Conservation (phyloP, 2,329 filamentous ascomycete species). For the Berkeleyomyces basicola region DNA sequence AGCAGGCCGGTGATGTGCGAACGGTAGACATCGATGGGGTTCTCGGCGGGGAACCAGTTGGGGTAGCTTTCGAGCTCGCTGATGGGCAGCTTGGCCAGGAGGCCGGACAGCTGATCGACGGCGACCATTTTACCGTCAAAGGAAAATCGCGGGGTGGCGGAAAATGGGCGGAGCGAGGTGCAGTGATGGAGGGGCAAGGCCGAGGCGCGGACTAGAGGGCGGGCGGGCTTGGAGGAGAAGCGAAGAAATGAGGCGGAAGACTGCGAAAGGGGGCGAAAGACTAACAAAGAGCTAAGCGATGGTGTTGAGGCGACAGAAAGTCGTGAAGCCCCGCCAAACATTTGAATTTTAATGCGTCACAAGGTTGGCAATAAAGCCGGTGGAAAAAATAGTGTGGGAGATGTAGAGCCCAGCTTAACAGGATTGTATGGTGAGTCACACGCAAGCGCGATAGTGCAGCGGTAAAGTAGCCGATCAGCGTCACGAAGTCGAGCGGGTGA, state of each 20-base stretch:
- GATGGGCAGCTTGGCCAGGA: slow-evolving; percentile 22
- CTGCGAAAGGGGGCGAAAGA: background rate
- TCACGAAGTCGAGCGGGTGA: background rate
- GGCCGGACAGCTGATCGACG: slow-evolving; percentile 9
- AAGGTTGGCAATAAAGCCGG: background rate
- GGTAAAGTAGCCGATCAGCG: background rate
- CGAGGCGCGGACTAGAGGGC: background rate
- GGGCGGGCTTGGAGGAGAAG: background rate
- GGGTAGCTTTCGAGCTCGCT: slow-evolving; percentile 29
- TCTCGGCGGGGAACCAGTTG: slow-evolving; percentile 47
- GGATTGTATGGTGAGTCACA: background rate
- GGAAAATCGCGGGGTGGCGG: background rate
- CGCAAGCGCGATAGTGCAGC: background rate
- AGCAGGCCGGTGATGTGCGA: slow-evolving; percentile 57
- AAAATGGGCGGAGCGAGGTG: background rate
- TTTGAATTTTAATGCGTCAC: slow-evolving; percentile 8
- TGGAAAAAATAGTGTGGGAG: background rate
- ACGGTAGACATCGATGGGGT: slow-evolving; percentile 67
- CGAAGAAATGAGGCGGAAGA: background rate
- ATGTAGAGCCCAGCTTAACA: background rate
- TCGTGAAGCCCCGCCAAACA: slow-evolving; percentile 8
- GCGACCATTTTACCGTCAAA: slow-evolving; percentile 10
- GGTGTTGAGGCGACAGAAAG: background rate
- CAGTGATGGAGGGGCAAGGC: background rate
- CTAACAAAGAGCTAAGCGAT: background rate